Evolutionary conservation across 2,329 filamentous ascomycete genomes (phyloP).

Genomic region (Aspergillus oerlinghausenensis): DNA sequence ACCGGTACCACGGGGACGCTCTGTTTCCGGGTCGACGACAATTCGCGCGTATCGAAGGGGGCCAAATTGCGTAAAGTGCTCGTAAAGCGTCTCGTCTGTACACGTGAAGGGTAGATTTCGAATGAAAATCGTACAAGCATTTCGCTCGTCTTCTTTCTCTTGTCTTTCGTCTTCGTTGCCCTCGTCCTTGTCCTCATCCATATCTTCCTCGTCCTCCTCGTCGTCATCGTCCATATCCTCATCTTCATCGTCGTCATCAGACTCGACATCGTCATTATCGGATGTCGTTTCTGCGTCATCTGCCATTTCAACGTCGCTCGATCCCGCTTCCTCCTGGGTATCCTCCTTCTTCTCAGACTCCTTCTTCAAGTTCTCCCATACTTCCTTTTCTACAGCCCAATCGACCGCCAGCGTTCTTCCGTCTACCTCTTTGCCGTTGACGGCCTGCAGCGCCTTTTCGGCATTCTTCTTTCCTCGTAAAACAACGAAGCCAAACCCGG

Average conservation of each 20-base stretch:
- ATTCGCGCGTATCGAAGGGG: conserved; percentile 85
- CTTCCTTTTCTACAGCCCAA: conserved; percentile 89
- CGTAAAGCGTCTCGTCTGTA: conserved; percentile 74
- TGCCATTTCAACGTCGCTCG: conserved; percentile 55
- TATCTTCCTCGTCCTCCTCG: conserved; percentile 38
- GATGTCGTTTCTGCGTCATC: conserved; percentile 49
- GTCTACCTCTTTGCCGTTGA: conserved; percentile 89
- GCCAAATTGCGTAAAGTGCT: conserved; percentile 85
- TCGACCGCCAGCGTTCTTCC: conserved; percentile 87
- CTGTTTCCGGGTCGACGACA: conserved; percentile 80
- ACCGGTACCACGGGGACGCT: conserved; percentile 82
- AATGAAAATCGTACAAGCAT: conserved; percentile 78
- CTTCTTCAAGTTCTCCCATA: conserved; percentile 67
- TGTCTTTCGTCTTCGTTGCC: conserved; percentile 42
- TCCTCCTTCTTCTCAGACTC: conserved; percentile 28
- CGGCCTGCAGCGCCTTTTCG: conserved; percentile 73
- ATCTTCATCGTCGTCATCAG: conserved; percentile 34
- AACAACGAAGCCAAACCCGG: conserved; percentile 90
- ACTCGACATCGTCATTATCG: conserved; percentile 32
- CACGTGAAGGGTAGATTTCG: conserved; percentile 90
- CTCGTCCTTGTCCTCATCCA: conserved; percentile 40
- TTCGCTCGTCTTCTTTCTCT: conserved; percentile 48
- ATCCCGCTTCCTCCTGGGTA: conserved; percentile 26
- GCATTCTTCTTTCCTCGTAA: conserved; percentile 86
- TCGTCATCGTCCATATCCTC: conserved; percentile 27